Conservation (phyloP, 495 filamentous ascomycete species). For the Lasiosphaeria miniovina region DNA sequence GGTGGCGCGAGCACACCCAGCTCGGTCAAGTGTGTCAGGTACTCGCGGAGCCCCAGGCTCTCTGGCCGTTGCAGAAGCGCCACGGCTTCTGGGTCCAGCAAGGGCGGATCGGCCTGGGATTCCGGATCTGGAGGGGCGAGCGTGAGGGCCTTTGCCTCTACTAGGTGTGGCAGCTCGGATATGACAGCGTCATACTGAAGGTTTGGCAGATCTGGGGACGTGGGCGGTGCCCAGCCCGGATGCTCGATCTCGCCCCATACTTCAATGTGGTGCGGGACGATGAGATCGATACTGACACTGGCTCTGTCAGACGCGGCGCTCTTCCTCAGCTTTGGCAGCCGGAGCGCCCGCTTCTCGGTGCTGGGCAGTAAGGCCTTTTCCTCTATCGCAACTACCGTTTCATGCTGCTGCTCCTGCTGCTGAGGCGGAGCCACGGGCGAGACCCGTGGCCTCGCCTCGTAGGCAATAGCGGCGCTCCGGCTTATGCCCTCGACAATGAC, state of each 20-base stretch:
- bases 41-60: slow-evolving; percentile 76
- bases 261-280: slow-evolving; percentile 29
- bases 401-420: slow-evolving; percentile 11
- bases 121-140: slow-evolving; percentile 64
- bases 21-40: slow-evolving; percentile 65
- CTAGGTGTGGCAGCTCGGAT: slow-evolving; percentile 80
- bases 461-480: slow-evolving; percentile 77
- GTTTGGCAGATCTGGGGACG: slow-evolving; percentile 68
- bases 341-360: slow-evolving; percentile 9
- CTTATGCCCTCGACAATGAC: slow-evolving; percentile 69
- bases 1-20: slow-evolving; percentile 62
- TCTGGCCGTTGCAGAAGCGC: slow-evolving; percentile 67
- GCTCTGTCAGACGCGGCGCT: slow-evolving; percentile 15
- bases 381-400: neutral
- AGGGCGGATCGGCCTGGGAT: slow-evolving; percentile 38
- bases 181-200: slow-evolving; percentile 81
- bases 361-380: neutral
- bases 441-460: slow-evolving; percentile 68
- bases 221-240: slow-evolving; percentile 83
- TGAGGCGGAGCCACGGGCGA: slow-evolving; percentile 22
- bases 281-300: slow-evolving; percentile 17
- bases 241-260: slow-evolving; percentile 81
- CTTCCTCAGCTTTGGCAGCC: slow-evolving; percentile 25
- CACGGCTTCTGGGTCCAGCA: slow-evolving; percentile 58
- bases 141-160: slow-evolving; percentile 88